A percentile compares a stretch with the other conserved stretches of the same genome.
These are phyloP conservation scores for Erodium trifolium DNA, from an alignment of 441 rosid genomes.

Conservation along the genomic window DNA sequence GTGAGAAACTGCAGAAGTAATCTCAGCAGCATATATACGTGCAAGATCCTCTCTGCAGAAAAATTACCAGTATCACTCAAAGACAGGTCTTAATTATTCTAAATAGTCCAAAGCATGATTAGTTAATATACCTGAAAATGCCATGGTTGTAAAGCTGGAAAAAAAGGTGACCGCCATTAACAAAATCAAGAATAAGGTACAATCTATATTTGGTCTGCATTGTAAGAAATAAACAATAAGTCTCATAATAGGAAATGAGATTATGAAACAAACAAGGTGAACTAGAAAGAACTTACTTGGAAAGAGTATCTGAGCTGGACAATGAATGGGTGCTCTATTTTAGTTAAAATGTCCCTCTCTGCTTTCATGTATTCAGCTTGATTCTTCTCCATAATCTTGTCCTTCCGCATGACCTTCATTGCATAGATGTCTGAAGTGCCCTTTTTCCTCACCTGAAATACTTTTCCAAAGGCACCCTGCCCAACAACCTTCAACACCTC, in stretches of 20 bases:
- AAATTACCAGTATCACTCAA: slow-evolving; percentile 19
- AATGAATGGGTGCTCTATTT: slow-evolving; percentile 81
- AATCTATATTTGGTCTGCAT: slow-evolving; percentile 83
- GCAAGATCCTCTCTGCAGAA: slow-evolving; percentile 80
- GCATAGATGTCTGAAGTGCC: slow-evolving; percentile 78
- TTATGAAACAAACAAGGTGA: no score
- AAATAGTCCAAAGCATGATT: slow-evolving; percentile 3
- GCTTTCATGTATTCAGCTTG: slow-evolving; percentile 91
- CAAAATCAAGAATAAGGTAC: slow-evolving; percentile 81
- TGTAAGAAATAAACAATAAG: neutral
- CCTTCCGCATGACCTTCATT: slow-evolving; percentile 98
- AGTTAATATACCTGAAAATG: slow-evolving; percentile 59
- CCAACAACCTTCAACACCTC: slow-evolving; percentile 87
- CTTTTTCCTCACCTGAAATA: slow-evolving; percentile 79
- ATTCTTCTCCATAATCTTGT: slow-evolving; percentile 81
- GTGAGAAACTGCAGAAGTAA: slow-evolving; percentile 80
- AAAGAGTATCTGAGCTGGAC: slow-evolving; percentile 84
- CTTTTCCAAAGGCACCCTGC: slow-evolving; percentile 93
- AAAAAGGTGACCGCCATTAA: slow-evolving; percentile 93
- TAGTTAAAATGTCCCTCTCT: slow-evolving; percentile 80
- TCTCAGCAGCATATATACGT: slow-evolving; percentile 84
- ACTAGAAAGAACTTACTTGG: slow-evolving; percentile 42
- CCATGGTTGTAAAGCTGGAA: slow-evolving; percentile 95
- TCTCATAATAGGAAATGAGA: no score
- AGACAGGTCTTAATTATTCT: neutral